Base-by-base conservation (phyloP, 768 basidiomycete species). In the Lepiota venenata region DNA sequence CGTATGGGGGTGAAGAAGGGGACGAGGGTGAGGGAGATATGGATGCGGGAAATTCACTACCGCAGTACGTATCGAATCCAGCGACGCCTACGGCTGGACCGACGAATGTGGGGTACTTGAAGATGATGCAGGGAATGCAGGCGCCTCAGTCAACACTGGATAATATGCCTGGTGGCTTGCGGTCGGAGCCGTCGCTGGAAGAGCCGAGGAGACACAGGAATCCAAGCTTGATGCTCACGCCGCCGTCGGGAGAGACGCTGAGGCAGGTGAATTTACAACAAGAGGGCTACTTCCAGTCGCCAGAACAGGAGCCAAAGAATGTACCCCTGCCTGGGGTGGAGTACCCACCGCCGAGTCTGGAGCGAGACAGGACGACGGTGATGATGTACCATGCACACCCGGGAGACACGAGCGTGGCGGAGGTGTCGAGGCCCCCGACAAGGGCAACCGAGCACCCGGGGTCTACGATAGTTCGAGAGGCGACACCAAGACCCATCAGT, bases 141-240 rank as follows among this genome's bases (percentile, higher is more conserved):
- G 12, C 27, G 4, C 40, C 41, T 14, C 29, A 20, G 27, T 20
- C 42, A 4, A 21, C 18, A 12, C 10, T 32, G 41, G 40, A 35
- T n/a, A 40, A 21, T 27, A 51, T 51, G 50, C 50, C 50, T 43
- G 50, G 50, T 14, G 50, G 18, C 8, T 21, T 51, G 41, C 50
- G 41, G 14, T 15, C 32, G 50, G 12, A 25, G 16, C 50, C 41
- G 15, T 20, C 40, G 15, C 14, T 22, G 21, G 46, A 36, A 5
- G 46, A 47, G 3, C 32, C 16, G 1, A 42, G 32, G 10, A 32
- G 50, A n/a, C 41, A 20, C 10, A 51, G 41, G 4, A 21, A 43
- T 35, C 50, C 50, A 8, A 44, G 40, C 43, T 16, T 51, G 50
- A 51, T 29, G 18, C 16, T 51, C 29, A 51, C 50, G 12, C 40